A percentile compares a stretch with the other conserved stretches of the same genome.
phyloP scores from a whole-genome alignment of 768 basidiomycete species.

The Phaffia australis region DNA sequence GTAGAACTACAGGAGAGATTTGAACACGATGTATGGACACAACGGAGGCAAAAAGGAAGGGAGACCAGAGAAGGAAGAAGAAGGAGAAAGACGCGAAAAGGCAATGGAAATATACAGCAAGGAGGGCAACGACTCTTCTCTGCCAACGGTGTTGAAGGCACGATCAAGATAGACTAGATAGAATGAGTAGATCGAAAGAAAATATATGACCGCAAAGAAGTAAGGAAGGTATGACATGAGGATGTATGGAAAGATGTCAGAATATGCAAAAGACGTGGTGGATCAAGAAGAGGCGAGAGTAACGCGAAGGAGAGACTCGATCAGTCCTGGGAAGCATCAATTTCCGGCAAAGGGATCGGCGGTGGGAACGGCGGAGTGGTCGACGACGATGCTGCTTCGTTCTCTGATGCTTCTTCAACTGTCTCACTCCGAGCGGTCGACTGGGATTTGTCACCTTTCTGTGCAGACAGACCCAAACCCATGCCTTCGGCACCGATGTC shows the following conservation, averaged over 20 bases:
- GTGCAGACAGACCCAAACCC: not conserved
- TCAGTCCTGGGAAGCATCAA: not conserved
- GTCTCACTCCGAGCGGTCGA: not conserved
- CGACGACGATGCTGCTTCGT: not conserved
- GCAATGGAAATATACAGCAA: no score
- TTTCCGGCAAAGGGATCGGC: not conserved
- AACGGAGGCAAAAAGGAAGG: no score
- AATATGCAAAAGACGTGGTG: not conserved
- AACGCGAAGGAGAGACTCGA: not conserved
- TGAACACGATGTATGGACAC: no score
- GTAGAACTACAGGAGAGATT: no score
- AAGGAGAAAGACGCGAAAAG: no score
- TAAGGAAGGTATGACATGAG: not conserved
- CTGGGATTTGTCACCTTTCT: not conserved
- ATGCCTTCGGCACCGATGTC: not conserved
- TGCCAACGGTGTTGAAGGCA: no score
- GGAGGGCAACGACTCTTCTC: no score
- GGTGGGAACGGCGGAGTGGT: conserved; percentile 16
- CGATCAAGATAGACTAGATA: not conserved
- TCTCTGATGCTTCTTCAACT: not conserved
- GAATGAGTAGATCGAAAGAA: not conserved
- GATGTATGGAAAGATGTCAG: not conserved
- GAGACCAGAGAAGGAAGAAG: no score
- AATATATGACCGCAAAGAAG: not conserved
- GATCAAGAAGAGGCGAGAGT: not conserved